Evolutionary conservation across 352 stramenopile species (phyloP).

Genomic region (Globisporangium ultimum): DNA sequence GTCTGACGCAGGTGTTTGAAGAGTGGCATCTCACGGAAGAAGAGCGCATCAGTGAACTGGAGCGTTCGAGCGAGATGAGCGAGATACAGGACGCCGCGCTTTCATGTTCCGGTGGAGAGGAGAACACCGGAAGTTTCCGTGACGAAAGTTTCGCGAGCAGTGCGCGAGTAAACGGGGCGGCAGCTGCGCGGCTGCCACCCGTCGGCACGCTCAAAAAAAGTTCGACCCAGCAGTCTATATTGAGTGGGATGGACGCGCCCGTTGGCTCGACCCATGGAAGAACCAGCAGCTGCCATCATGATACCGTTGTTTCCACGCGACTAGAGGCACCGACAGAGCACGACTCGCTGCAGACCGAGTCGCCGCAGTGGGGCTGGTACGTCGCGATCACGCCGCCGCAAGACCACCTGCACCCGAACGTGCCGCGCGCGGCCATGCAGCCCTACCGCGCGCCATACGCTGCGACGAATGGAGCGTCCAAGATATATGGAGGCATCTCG

Average conservation of each 20-base stretch:
- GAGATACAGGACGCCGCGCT: too few relatives aligned
- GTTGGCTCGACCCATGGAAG: neutral
- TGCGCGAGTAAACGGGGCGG: neutral
- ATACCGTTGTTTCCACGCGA: neutral
- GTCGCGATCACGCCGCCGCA: constrained; percentile 81
- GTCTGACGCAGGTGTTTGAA: constrained; percentile 76
- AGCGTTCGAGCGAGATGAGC: constrained; percentile 4
- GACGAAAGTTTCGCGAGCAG: neutral
- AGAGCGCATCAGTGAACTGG: neutral
- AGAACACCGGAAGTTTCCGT: constrained; percentile 5
- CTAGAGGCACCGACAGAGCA: constrained; percentile 10
- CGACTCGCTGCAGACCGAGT: constrained; percentile 48
- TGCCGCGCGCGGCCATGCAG: constrained; percentile 16
- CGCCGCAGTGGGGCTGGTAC: constrained; percentile 86
- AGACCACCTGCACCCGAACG: constrained; percentile 36
- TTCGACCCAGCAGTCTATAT: constrained; percentile 13
- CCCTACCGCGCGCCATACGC: constrained; percentile 6
- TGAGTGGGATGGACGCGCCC: neutral
- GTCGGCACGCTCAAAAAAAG: constrained; percentile 11
- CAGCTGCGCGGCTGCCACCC: neutral
- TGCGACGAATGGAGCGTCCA: neutral
- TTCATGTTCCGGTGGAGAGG: neutral
- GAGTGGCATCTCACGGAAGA: constrained; percentile 18
- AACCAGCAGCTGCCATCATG: too few relatives aligned
- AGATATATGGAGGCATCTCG: neutral